A percentile compares a stretch with the other conserved stretches of the same genome.
Evolutionary conservation across 441 rosid genomes (phyloP).

Genomic region (Eugenia klotzschiana): DNA sequence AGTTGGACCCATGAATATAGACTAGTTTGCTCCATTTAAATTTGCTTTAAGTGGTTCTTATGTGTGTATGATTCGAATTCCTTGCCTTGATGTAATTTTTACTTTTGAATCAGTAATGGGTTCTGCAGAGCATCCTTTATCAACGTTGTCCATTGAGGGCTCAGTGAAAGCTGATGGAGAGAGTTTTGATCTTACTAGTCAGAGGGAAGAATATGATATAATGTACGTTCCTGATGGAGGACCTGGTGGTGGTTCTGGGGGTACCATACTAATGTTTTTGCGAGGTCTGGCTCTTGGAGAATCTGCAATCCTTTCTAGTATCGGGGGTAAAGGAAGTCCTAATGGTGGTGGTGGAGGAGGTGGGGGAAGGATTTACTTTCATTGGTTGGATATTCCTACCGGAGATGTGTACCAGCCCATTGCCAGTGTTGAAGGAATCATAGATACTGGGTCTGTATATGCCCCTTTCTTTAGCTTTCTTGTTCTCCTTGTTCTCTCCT

Average conservation of each 20-base stretch:
- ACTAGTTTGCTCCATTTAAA: background rate
- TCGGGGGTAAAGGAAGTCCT: constrained; percentile 80
- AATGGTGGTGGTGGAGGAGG: constrained; percentile 95
- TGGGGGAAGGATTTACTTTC: constrained; percentile 99
- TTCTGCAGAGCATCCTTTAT: constrained; percentile 83
- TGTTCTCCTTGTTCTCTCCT: background rate
- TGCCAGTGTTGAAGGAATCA: constrained; percentile 70
- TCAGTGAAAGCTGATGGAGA: constrained; percentile 82
- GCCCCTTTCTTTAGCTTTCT: background rate
- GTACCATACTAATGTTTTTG: constrained; percentile 78
- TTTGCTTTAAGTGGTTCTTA: background rate
- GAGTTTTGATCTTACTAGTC: constrained; percentile 25
- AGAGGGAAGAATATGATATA: constrained; percentile 8
- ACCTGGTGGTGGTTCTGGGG: constrained; percentile 99
- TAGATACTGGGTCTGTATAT: constrained; percentile 50
- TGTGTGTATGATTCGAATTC: background rate
- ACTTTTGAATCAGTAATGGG: constrained; percentile 71
- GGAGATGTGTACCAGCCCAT: constrained; percentile 99
- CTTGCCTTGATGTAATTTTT: background rate
- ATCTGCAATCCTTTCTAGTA: constrained; percentile 73
- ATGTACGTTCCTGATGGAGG: constrained; percentile 22
- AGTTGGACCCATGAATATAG: background rate
- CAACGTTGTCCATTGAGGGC: constrained; percentile 72
- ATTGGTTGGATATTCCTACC: constrained; percentile 94
- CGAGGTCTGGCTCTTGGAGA: constrained; percentile 43